Conservation (phyloP, 2,329 filamentous ascomycete genomes). For the Alternaria postmessia region DNA sequence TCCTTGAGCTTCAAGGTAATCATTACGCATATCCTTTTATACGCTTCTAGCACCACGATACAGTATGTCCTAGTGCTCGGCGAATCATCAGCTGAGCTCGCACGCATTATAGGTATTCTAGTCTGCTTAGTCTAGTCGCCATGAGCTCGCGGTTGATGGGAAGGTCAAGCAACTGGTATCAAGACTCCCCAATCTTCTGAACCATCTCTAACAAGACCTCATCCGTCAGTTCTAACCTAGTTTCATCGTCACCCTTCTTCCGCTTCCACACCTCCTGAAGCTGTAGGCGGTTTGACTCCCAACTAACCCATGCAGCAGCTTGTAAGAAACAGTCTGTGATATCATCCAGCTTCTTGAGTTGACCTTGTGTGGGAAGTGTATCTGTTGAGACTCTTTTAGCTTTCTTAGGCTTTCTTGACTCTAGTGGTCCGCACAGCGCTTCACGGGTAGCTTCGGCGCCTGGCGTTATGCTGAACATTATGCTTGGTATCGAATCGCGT, state of each 20-base stretch:
- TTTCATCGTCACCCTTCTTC: background rate
- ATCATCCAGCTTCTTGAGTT: slow-evolving; percentile 74
- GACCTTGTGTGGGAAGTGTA: background rate
- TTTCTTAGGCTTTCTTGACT: slow-evolving; percentile 10
- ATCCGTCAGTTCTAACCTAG: background rate
- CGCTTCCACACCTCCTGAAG: slow-evolving; percentile 12
- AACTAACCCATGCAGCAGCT: slow-evolving; percentile 77
- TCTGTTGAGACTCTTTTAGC: background rate
- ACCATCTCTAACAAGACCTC: slow-evolving; percentile 22
- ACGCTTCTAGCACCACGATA: background rate
- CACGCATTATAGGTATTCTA: background rate
- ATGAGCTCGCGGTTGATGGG: no score
- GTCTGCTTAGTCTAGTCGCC: background rate
- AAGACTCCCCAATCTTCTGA: slow-evolving; percentile 2
- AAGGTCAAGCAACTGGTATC: background rate
- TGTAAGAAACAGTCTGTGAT: slow-evolving; percentile 82
- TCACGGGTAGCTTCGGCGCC: slow-evolving; percentile 12
- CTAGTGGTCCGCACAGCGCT: slow-evolving; percentile 20
- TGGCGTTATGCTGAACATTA: slow-evolving; percentile 25
- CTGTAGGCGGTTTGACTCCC: slow-evolving; percentile 67
- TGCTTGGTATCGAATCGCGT: slow-evolving; percentile 15
- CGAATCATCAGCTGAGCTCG: background rate
- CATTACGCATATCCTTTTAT: fast-evolving
- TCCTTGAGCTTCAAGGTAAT: background rate
- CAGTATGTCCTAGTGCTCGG: background rate